These are phyloP conservation scores for Rhinocladiella similis DNA, from an alignment of 2,329 filamentous ascomycete species.

Conservation along the genomic window DNA sequence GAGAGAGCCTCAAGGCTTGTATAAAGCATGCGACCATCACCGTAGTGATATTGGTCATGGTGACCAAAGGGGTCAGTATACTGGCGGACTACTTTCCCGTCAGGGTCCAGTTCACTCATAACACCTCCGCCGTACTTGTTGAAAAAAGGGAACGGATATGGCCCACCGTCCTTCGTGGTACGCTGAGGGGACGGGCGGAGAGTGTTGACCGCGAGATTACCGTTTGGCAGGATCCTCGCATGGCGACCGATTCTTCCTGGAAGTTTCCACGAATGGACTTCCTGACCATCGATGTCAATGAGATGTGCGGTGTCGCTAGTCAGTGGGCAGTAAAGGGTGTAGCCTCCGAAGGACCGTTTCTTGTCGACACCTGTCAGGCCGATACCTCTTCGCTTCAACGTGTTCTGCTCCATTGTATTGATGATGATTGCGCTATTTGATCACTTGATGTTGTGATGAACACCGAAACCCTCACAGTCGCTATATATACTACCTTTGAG, in stretches of 20 bases:
- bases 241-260: conserved; percentile 45
- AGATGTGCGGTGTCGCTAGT: conserved; percentile 42
- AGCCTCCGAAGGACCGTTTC: conserved; percentile 40
- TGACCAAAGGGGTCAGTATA: conserved; percentile 45
- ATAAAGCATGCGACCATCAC: conserved; percentile 45
- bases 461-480: background rate
- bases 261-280: conserved; percentile 47
- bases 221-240: conserved; percentile 45
- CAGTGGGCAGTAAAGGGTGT: conserved; percentile 44
- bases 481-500: background rate
- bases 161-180: conserved; percentile 32
- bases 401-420: conserved; percentile 44
- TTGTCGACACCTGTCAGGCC: conserved; percentile 43
- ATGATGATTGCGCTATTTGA: background rate
- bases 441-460: background rate
- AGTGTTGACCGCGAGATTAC: conserved; percentile 47
- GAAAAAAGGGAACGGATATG: conserved; percentile 43
- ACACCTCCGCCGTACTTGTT: conserved; percentile 49
- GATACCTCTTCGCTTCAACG: conserved; percentile 43
- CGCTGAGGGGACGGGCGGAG: conserved; percentile 35
- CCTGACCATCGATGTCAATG: conserved; percentile 42
- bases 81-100: conserved; percentile 42
- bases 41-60: conserved; percentile 49
- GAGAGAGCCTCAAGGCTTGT: conserved; percentile 44
- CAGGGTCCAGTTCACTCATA: conserved; percentile 44